Base-by-base conservation (phyloP, 2,329 filamentous ascomycete genomes). In the Apiospora koreana region DNA sequence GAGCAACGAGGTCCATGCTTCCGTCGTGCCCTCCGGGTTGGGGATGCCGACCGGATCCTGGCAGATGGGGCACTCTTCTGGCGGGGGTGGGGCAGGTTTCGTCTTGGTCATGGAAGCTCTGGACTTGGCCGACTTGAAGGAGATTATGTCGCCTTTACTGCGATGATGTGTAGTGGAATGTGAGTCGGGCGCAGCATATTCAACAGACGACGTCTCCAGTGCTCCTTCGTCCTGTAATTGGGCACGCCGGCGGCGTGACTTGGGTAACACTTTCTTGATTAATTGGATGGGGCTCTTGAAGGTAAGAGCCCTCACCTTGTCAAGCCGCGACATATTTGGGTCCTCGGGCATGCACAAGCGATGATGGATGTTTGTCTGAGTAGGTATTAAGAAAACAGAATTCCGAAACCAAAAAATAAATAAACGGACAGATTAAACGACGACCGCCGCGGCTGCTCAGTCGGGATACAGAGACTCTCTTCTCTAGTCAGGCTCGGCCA, bases 21-120 rank as follows among this genome's bases (percentile, higher is more conserved):
- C 83, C 41, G 77, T 68, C 68, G 79, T 75, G 72, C 80, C 81
- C 68, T 84, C 81, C 5, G 79, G 77, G 42, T 79, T 83, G 23
- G 70, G 69, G 16, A 77, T 68, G 68, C 82, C 83, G 45, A 85
- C 79, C 5, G 78, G 76, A 69, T 84, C 81, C 69, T 83, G 81
- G 73, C 83, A 85, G 72, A 85, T 85, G 64, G 81, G 79, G 68
- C 83, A 85, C 54, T 78, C 76, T 67, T 80, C 78, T 9, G 65
- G 69, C n/a, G 74, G 74, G 1, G 71, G 77, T 69, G 41, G 50
- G 12, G 73, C 72, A 68, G 62, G 62, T 64, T 69, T 73, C 69
- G 69, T 71, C 68, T 65, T 70, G 68, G 42, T 69, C 54, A 35
- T 67, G 72, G 45, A 68, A 68, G 25, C 71, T 70, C 76, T 73